Evolutionary conservation across 352 stramenopile species (phyloP).

Genomic region (Phytophthora macrochlamydospora): DNA sequence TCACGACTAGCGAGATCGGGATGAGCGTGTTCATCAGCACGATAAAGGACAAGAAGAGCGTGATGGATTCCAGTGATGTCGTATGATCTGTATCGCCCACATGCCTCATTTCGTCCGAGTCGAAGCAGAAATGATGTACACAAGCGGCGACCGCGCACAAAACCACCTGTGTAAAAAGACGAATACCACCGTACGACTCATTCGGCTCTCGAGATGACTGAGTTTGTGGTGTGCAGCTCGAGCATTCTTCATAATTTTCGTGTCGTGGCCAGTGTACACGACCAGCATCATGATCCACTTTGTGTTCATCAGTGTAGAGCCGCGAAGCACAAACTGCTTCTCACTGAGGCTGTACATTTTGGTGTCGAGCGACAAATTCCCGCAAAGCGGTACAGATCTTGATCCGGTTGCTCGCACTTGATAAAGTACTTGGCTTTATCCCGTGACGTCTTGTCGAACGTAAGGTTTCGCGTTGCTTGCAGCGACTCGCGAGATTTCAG

Average conservation of each 20-base stretch:
- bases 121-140: slow-evolving; percentile 36
- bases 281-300: slow-evolving; percentile 74
- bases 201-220: slow-evolving; percentile 79
- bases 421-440: slow-evolving; percentile 66
- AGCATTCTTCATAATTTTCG: slow-evolving; percentile 92
- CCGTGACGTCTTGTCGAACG: slow-evolving; percentile 36
- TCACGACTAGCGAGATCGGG: slow-evolving; percentile 93
- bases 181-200: slow-evolving; percentile 77
- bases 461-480: slow-evolving; percentile 37
- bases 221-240: slow-evolving; percentile 83
- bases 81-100: slow-evolving; percentile 6
- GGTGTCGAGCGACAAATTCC: slow-evolving; percentile 62
- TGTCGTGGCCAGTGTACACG: slow-evolving; percentile 88
- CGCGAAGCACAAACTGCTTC: slow-evolving; percentile 77
- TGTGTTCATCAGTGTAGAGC: slow-evolving; percentile 82
- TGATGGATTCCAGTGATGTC: slow-evolving; percentile 21
- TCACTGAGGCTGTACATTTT: slow-evolving; percentile 73
- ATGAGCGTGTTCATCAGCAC: slow-evolving; percentile 94
- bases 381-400: slow-evolving; percentile 81
- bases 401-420: slow-evolving; percentile 76
- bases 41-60: slow-evolving; percentile 91
- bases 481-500: slow-evolving; percentile 70
- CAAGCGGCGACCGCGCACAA: slow-evolving; percentile 63
- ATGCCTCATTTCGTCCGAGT: neutral
- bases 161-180: slow-evolving; percentile 79